Evolutionary conservation across 345 rosid species (phyloP).

Genomic region (Eucalyptus cladocalyx): DNA sequence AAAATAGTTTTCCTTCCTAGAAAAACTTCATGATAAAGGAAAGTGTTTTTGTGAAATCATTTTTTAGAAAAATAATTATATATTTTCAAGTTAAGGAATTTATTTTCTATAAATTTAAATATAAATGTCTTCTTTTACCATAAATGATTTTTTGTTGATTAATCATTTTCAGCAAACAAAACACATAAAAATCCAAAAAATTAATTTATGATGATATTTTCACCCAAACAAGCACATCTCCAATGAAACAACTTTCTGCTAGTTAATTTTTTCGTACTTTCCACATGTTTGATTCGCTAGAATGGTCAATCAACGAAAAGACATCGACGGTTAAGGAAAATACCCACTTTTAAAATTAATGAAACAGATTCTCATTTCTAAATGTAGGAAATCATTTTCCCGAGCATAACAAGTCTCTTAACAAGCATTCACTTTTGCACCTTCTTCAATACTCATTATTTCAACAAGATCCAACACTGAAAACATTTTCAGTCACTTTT

Average conservation of each 20-base stretch:
- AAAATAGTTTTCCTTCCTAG: too few species aligned
- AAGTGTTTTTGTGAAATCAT: not conserved
- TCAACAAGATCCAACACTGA: not conserved
- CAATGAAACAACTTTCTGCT: not conserved
- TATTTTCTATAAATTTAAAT: not conserved
- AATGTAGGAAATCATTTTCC: not conserved
- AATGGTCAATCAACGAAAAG: not conserved
- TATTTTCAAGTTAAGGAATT: not conserved
- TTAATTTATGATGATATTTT: fast-evolving
- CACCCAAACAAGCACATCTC: not conserved
- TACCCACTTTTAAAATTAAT: not conserved
- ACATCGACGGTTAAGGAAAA: fast-evolving
- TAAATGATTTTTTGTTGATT: fast-evolving
- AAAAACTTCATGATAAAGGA: not conserved
- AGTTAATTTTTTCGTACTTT: not conserved
- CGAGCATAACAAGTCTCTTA: not conserved
- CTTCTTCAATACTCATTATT: not conserved
- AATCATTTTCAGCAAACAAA: not conserved
- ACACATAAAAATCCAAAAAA: fast-evolving
- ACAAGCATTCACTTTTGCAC: not conserved
- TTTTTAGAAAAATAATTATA: not conserved
- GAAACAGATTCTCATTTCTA: not conserved
- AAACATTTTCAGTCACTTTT: not conserved
- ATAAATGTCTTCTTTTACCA: not conserved
- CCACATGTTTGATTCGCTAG: not conserved